A percentile compares a stretch with the other conserved stretches of the same genome.
Conservation (phyloP, 116 monocot genomes). For the Phalaenopsis hybrid region DNA sequence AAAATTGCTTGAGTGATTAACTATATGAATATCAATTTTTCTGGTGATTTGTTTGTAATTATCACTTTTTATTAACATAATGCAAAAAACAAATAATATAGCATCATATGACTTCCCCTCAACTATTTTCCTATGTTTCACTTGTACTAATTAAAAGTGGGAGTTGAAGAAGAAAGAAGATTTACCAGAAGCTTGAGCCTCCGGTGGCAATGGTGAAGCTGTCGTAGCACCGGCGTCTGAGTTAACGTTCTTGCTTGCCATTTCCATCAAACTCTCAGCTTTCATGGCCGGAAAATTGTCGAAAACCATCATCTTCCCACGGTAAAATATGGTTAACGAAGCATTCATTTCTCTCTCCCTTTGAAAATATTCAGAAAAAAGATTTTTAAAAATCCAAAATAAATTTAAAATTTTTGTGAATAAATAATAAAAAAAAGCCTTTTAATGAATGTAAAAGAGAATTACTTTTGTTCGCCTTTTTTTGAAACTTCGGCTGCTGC, state of each 20-base stretch:
- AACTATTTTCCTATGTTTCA: too few relatives aligned
- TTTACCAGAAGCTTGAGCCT: neutral
- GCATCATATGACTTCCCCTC: too few relatives aligned
- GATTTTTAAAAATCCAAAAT: neutral
- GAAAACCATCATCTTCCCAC: conserved; percentile 63
- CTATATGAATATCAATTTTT: too few relatives aligned
- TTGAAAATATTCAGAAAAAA: neutral
- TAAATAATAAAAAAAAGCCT: neutral
- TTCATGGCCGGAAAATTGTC: conserved; percentile 50
- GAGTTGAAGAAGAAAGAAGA: neutral
- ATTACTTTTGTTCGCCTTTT: neutral
- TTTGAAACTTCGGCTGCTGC: conserved; percentile 1
- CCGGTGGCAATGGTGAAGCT: neutral
- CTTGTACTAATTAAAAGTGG: neutral
- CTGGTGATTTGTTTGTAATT: too few relatives aligned
- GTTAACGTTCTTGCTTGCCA: conserved; percentile 22
- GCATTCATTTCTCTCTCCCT: conserved; percentile 5
- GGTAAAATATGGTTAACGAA: conserved; percentile 67
- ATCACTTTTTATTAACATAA: too few relatives aligned
- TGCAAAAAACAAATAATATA: too few relatives aligned
- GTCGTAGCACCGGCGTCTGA: neutral
- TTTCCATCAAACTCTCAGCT: conserved; percentile 32
- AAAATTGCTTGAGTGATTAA: too few relatives aligned
- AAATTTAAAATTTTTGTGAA: too few relatives aligned
- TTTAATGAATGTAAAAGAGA: too few relatives aligned